These are phyloP conservation scores for Sporothrix luriei DNA, from an alignment of 2,329 filamentous ascomycete genomes.

Conservation along the genomic window DNA sequence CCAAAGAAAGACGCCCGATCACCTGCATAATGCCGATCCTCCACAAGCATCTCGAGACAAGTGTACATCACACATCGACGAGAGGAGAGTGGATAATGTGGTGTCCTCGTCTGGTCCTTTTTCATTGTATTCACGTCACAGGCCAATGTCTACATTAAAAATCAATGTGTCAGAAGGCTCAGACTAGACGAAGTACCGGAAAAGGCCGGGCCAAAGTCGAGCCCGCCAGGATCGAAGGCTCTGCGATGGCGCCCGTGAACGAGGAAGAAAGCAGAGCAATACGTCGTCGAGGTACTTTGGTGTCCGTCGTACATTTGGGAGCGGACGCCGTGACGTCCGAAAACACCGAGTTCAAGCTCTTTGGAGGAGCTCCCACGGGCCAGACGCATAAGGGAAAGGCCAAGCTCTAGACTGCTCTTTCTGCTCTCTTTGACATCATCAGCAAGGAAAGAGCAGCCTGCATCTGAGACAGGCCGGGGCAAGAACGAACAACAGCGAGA, in stretches of 20 bases:
- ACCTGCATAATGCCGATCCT: slow-evolving; percentile 3
- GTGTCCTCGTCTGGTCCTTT: neutral
- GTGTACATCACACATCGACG: neutral
- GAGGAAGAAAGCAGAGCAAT: neutral
- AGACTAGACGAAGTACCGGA: neutral
- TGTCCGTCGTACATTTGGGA: neutral
- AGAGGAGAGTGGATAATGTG: slow-evolving; percentile 4
- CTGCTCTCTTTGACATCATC: slow-evolving; percentile 7
- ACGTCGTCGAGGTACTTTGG: neutral
- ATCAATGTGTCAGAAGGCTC: slow-evolving; percentile 15
- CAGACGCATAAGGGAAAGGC: neutral
- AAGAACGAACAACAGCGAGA: neutral
- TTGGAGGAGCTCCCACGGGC: slow-evolving; percentile 7
- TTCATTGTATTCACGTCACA: neutral
- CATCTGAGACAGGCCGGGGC: slow-evolving; percentile 9
- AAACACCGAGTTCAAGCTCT: slow-evolving; percentile 10
- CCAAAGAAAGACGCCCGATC: slow-evolving; percentile 5
- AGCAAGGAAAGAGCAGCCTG: neutral
- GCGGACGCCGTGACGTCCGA: slow-evolving; percentile 16
- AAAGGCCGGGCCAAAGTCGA: neutral
- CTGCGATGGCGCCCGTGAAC: slow-evolving; percentile 12
- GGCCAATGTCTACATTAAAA: neutral
- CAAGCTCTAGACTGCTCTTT: neutral
- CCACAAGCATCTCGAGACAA: slow-evolving; percentile 8
- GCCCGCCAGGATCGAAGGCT: slow-evolving; percentile 5